Conservation (phyloP, 139 green algal genomes). For the Raphidocelis subcapitata region DNA sequence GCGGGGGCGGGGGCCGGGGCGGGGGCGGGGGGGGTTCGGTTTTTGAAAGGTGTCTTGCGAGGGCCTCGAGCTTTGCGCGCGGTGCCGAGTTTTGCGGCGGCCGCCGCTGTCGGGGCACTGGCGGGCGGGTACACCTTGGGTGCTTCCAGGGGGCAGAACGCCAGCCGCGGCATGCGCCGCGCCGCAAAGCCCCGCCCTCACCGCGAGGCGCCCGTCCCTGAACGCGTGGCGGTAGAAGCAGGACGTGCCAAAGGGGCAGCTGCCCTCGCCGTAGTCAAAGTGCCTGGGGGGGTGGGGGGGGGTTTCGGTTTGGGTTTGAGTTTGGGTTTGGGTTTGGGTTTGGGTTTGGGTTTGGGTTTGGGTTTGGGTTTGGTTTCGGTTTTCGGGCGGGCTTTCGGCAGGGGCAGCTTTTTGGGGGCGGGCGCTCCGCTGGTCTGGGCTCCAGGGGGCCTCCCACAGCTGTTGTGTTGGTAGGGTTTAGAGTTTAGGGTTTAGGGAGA, state of each 20-base stretch:
- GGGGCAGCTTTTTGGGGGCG: too few species aligned
- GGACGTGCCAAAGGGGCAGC: constrained; percentile 77
- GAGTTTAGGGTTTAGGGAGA: too few species aligned
- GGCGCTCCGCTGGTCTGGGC: too few species aligned
- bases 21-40: background rate
- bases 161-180: background rate
- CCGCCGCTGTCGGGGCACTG: background rate
- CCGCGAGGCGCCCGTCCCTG: constrained; percentile 53
- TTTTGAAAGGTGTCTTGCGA: too few species aligned
- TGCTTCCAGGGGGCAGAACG: background rate
- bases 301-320: too few species aligned
- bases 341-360: too few species aligned
- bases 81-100: background rate
- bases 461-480: too few species aligned
- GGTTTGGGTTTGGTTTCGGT: too few species aligned
- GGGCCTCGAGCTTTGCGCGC: too few species aligned
- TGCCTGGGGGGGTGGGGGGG: constrained; percentile 45
- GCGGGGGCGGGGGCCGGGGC: background rate
- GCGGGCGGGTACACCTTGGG: background rate
- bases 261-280: constrained; percentile 59
- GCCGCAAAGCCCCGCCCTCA: background rate
- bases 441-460: too few species aligned
- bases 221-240: constrained; percentile 85
- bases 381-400: too few species aligned
- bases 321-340: too few species aligned